These are phyloP conservation scores for Drechslerella coelobrocha DNA, from an alignment of 2,329 filamentous ascomycete genomes.

Conservation along the genomic window DNA sequence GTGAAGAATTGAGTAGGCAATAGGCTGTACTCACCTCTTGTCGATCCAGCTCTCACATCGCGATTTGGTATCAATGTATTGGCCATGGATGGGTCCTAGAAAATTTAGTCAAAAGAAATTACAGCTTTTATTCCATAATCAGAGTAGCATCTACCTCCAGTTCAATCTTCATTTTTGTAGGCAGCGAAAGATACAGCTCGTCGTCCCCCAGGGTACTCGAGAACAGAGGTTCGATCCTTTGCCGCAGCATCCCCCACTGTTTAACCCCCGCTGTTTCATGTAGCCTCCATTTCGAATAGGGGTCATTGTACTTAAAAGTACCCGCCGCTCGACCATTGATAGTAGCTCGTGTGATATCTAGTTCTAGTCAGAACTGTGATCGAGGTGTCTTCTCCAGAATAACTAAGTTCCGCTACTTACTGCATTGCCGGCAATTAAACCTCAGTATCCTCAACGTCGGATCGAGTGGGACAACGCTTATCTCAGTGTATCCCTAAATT, in stretches of 20 bases:
- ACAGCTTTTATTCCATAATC: not conserved
- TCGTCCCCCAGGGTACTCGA: slow-evolving; percentile 63
- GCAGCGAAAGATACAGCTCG: slow-evolving; percentile 67
- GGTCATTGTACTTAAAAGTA: slow-evolving; percentile 65
- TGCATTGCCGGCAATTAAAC: slow-evolving; percentile 70
- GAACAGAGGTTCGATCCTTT: slow-evolving; percentile 68
- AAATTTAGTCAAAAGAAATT: slow-evolving; percentile 4
- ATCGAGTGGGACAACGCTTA: slow-evolving; percentile 74
- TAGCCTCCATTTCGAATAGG: slow-evolving; percentile 70
- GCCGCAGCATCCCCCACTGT: slow-evolving; percentile 79
- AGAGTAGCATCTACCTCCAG: slow-evolving; percentile 58
- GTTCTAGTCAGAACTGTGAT: slow-evolving; percentile 8
- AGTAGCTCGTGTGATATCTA: slow-evolving; percentile 37
- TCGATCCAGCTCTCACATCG: slow-evolving; percentile 26
- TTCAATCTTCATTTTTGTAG: slow-evolving; percentile 68
- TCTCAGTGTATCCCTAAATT: slow-evolving; percentile 72
- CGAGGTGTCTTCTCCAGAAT: not conserved
- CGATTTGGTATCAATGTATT: slow-evolving; percentile 28
- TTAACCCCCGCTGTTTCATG: slow-evolving; percentile 69
- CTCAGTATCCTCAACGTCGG: slow-evolving; percentile 65
- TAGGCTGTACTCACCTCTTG: slow-evolving; percentile 28
- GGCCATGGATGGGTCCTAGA: slow-evolving; percentile 38
- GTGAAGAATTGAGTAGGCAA: not conserved
- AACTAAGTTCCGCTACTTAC: slow-evolving; percentile 55
- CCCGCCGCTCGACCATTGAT: slow-evolving; percentile 52